Conservation (phyloP, 2,329 filamentous ascomycete genomes). For the Sclerotinia subarctica region DNA sequence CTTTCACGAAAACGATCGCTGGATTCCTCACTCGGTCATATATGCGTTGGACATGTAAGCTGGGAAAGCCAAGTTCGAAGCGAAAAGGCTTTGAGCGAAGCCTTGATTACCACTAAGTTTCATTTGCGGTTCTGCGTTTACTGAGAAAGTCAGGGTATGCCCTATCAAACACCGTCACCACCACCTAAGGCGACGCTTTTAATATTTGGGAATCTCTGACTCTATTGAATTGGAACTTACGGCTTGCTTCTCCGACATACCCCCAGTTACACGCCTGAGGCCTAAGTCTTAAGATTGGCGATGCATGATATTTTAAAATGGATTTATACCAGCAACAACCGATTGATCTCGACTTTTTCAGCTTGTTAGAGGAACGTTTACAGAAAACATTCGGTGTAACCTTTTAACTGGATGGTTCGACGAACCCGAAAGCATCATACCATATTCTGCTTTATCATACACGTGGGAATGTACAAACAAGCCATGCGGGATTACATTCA, state of each 20-base stretch:
- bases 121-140: too few relatives aligned
- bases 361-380: conserved; percentile 19
- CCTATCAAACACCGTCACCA: too few relatives aligned
- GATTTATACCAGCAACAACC: conserved; percentile 15
- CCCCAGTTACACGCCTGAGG: neutral
- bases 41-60: too few relatives aligned
- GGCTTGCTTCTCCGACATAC: neutral
- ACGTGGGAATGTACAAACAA: conserved; percentile 20
- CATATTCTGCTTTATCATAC: conserved; percentile 25
- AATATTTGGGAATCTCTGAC: too few relatives aligned
- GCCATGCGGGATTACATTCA: conserved; percentile 8
- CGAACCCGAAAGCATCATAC: conserved; percentile 16
- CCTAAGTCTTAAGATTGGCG: neutral
- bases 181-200: too few relatives aligned
- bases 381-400: conserved; percentile 19
- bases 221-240: too few relatives aligned
- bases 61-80: too few relatives aligned
- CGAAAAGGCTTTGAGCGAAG: too few relatives aligned
- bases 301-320: neutral
- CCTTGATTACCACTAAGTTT: too few relatives aligned
- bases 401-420: conserved; percentile 19
- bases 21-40: too few relatives aligned
- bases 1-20: too few relatives aligned
- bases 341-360: conserved; percentile 20
- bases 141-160: too few relatives aligned